Base-by-base conservation (phyloP, 768 basidiomycete genomes). In the Phylloporus sp. region DNA sequence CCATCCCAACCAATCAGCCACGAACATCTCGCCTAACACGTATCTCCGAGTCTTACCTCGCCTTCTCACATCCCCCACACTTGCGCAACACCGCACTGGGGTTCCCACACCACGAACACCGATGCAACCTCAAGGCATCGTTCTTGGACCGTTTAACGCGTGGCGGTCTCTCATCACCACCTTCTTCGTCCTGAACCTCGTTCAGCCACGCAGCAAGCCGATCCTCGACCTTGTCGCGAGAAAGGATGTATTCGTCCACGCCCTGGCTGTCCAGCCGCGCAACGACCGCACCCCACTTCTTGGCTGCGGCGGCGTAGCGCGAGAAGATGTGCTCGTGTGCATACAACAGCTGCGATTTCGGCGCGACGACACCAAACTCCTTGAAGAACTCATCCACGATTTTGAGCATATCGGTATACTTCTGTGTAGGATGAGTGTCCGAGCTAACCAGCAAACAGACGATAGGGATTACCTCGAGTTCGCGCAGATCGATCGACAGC, bases 81-180 rank as follows among this genome's bases (percentile, higher is more conserved):
- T 78, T 81, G 52, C 71, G 71, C 38, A 82, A 58, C 7, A 71
- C 70, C 0, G 78, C 80, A 40, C 77, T 82, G 6, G 81, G 81
- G 47, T 82, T 84, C 7, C 75, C 70, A 50, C 83, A 84, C 44
- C 75, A 80, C 21, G 81, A 80, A 55, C 84, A 86, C 21, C 72
- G 64, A 61, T 80, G 84, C 33, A 86, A 62, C 29, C 62, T 70
- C n/a, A n/a, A n/a, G 8, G 81, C 75, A n/a, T 66, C 64, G 37
- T 80, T 78, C 17, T 62, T 59, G 46, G 71, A 76, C 53, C 80
- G 67, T 54, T 69, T 73, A 10, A 75, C 71, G 41, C 74, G 71
- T 11, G 67, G 62, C 28, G 69, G 63, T 43, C 17, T 63, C 34
- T 64, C 54, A 32, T 63, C 61, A 11, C 67, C 67, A 28, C 67